Percentiles rank a stretch among this genome's conserved stretches.
phyloP scores from a whole-genome alignment of 2,329 filamentous ascomycete species.

The Fusarium sp. region DNA sequence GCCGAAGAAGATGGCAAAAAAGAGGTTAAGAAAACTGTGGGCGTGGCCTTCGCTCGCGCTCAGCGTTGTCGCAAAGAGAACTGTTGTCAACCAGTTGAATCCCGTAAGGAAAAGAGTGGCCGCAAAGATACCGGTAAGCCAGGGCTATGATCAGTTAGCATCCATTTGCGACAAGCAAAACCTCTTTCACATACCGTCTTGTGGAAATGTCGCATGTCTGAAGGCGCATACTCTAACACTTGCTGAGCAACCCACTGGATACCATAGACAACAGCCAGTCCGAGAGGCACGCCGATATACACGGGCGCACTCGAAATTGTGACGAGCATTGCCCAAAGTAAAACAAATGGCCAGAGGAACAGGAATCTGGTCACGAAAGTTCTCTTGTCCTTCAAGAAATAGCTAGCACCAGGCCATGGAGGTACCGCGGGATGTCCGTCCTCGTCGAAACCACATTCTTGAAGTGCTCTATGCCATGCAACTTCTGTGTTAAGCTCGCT shows the following conservation, averaged over 20 bases:
- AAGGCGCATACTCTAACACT: conserved; percentile 83
- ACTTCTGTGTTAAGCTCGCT: conserved; percentile 88
- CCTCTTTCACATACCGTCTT: conserved; percentile 75
- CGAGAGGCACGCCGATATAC: conserved; percentile 80
- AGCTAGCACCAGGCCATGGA: conserved; percentile 79
- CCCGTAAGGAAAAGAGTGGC: conserved; percentile 86
- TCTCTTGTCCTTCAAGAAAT: conserved; percentile 81
- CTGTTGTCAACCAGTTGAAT: conserved; percentile 78
- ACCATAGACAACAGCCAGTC: conserved; percentile 73
- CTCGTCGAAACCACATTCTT: conserved; percentile 85
- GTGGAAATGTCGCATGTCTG: conserved; percentile 90
- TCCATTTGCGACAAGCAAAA: neutral
- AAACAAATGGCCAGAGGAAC: conserved; percentile 87
- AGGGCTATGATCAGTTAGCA: conserved; percentile 70
- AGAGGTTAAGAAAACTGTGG: conserved; percentile 81
- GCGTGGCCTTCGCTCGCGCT: conserved; percentile 47
- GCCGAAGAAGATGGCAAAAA: conserved; percentile 74
- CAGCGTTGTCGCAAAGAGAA: conserved; percentile 56
- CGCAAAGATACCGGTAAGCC: conserved; percentile 93
- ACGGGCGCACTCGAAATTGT: conserved; percentile 81
- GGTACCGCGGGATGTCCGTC: conserved; percentile 78
- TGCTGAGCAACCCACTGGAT: conserved; percentile 84
- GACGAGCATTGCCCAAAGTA: conserved; percentile 78
- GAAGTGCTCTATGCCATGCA: conserved; percentile 85
- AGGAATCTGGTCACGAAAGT: conserved; percentile 86